Base-by-base conservation (phyloP, 495 filamentous ascomycete genomes). In the Penicillium cinerascens region DNA sequence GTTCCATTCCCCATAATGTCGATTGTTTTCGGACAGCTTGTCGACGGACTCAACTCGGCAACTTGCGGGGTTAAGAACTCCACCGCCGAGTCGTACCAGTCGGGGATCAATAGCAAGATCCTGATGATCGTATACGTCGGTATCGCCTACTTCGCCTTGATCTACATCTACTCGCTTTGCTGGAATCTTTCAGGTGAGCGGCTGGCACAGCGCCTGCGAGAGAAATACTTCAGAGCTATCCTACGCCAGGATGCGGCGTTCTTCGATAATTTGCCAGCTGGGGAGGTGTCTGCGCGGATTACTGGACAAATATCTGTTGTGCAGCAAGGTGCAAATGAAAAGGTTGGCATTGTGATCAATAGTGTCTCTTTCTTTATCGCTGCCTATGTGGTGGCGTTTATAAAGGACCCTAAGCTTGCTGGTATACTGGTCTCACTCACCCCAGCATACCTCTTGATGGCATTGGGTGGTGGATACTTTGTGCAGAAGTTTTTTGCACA, bases 1-100 rank as follows among this genome's bases (percentile, higher is more conserved):
- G 77, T 84, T 1, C 85, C 84, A 11, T 85, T 86, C 49, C 84
- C 83, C 13, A 63, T 87, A 21, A 78, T 87, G 39, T 81, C 78
- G 7, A 81, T 87, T 54, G 63, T 87, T 39, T 87, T 87, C 51
- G 84, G 84, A 43, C 68, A 85, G 61, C 73, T 87, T 9, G 71
- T 87, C 45, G 79, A 87, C 68, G 75, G 80, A 51, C 71, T 87
- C 51, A 85, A 86, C 62, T 70, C 69, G 10, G 74, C 71, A 17
- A 75, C 78, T 21, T 85, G 83, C 57, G 58, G 63, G 21, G 49
- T 44, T 33, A 54, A 63, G 10, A 46, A 60, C 18, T 47, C 25
- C 26, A 59, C 65, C 6, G 50, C 51, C 1, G 55, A 54, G n/a
- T 59, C 52, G 11, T 70, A 72, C 44, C 74, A 79, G 51, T 52